Evolutionary conservation across 2,329 filamentous ascomycete genomes (phyloP), one percentile per base, ranked within the genome.

Genomic region (Fusarium marasasianum): DNA sequence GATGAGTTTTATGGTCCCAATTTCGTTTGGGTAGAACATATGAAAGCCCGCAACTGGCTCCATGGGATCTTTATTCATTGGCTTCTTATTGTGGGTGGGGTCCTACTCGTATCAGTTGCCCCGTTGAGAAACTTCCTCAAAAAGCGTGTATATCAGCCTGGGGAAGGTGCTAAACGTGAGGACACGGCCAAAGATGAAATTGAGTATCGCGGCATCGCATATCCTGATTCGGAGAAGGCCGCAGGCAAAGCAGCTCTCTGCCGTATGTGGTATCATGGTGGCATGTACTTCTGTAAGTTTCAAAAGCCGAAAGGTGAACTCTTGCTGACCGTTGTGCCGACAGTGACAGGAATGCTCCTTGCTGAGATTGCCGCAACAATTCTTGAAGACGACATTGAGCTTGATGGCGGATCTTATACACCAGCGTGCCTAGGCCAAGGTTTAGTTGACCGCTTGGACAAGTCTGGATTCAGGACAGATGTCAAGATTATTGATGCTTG

Each of bases 361-460:
- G 87, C 88, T 5, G 87, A 94, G 76, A 92, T 88, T 18, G 93
- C 92, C 8, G 83, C 88, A 44, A 90, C 90, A 1, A 84, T 95
- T 38, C 83, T 94, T 22, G 86, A 92, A 66, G 91, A 92, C 44
- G 86, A 91, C 20, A 82, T 89, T 18, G 81, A 86, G 41, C 82
- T 94, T 18, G 86, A 85, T 4, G 93, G 93, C 24, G 93, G 93
- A 6, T 83, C 94, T 31, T 89, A 93, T 71, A 95, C 93, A 3
- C 91, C 93, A 2, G 91, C 93, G 1, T 92, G 89, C 61, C 83
- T 95, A 6, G 93, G 93, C 2, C 90, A 92, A 74, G 83, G 86
- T 15, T 92, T 90, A 77, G 84, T 94, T 67, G 89, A 94, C 77
- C 86, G 91, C 20, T 77, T 94, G 45, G 83, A 88, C 41, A 84